phyloP scores from a whole-genome alignment of 192 early-diverging fungal genomes.

The Mortierella claussenii region DNA sequence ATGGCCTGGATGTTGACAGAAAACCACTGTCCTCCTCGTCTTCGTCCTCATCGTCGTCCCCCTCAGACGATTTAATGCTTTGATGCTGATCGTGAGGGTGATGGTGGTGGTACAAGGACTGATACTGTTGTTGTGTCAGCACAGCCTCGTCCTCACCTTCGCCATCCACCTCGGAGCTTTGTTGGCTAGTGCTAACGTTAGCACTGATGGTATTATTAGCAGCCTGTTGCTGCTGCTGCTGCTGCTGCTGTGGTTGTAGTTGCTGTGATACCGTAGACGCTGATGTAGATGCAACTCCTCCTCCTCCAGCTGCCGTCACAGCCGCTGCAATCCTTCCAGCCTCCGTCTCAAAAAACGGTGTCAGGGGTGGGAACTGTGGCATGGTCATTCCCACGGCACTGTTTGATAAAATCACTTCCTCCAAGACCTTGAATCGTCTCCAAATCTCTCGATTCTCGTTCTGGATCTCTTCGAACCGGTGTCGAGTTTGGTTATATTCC shows the following conservation, averaged over 20 bases:
- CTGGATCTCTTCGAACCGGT: slow-evolving; percentile 52
- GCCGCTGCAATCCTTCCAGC: neutral
- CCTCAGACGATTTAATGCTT: no score
- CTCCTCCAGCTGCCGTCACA: neutral
- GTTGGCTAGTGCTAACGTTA: neutral
- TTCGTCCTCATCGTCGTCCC: no score
- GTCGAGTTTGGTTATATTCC: slow-evolving; percentile 58
- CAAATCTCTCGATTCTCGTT: slow-evolving; percentile 38
- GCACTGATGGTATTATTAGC: neutral
- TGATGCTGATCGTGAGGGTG: no score
- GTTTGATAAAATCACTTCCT: slow-evolving; percentile 9
- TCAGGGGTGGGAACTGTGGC: slow-evolving; percentile 11
- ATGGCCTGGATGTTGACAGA: no score
- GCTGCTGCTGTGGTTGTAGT: neutral
- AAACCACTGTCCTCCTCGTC: no score
- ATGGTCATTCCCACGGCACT: neutral
- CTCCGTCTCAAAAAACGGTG: slow-evolving; percentile 18
- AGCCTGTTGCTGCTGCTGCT: neutral
- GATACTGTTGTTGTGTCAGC: neutral
- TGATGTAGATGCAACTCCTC: neutral
- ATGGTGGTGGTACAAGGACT: no score
- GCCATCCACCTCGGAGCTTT: slow-evolving; percentile 7
- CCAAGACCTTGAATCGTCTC: slow-evolving; percentile 18
- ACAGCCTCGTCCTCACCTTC: neutral
- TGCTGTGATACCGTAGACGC: no score